phyloP scores from a whole-genome alignment of 768 basidiomycete species.

The Xanthoconium stramineum region DNA sequence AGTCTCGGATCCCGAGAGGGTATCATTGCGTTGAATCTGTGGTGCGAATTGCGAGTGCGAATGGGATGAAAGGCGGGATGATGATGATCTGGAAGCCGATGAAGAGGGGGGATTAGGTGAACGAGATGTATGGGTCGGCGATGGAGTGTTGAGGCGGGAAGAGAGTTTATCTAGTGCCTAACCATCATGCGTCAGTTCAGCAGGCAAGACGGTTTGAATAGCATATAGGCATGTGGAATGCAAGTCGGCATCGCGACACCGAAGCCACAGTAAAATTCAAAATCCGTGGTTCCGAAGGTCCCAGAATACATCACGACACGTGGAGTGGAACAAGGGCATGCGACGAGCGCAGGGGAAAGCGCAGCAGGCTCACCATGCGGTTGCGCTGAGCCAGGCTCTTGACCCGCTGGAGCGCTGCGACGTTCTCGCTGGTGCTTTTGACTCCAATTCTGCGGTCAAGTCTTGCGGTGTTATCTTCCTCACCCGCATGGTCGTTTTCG shows the following conservation, averaged over 20 bases:
- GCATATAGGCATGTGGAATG: conserved; percentile 20
- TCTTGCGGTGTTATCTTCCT: conserved; percentile 64
- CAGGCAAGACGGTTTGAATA: conserved; percentile 1
- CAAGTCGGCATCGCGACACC: conserved; percentile 4
- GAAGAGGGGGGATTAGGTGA: conserved; percentile 34
- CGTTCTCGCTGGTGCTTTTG: conserved; percentile 49
- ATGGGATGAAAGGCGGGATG: conserved; percentile 36
- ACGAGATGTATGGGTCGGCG: conserved; percentile 43
- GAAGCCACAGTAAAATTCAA: conserved; percentile 1
- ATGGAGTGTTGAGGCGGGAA: conserved; percentile 55
- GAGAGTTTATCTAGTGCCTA: conserved; percentile 71
- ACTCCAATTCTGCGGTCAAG: conserved; percentile 37
- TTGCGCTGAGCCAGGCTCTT: conserved; percentile 70
- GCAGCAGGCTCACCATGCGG: conserved; percentile 54
- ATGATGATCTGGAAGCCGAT: conserved; percentile 33
- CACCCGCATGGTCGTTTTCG: conserved; percentile 47
- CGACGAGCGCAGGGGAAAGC: conserved; percentile 22
- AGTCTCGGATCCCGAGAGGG: conserved; percentile 76
- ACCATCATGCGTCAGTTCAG: conserved; percentile 1
- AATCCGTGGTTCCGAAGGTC: conserved; percentile 6
- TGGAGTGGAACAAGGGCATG: conserved; percentile 29
- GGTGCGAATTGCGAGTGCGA: conserved; percentile 29
- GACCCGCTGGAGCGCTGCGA: conserved; percentile 61
- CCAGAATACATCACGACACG: conserved; percentile 27
- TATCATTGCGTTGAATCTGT: conserved; percentile 31